Percentiles rank a stretch among this genome's conserved stretches.
These are phyloP conservation scores for Quillaja saponaria DNA, from an alignment of 306 rosid genomes.

Conservation along the genomic window DNA sequence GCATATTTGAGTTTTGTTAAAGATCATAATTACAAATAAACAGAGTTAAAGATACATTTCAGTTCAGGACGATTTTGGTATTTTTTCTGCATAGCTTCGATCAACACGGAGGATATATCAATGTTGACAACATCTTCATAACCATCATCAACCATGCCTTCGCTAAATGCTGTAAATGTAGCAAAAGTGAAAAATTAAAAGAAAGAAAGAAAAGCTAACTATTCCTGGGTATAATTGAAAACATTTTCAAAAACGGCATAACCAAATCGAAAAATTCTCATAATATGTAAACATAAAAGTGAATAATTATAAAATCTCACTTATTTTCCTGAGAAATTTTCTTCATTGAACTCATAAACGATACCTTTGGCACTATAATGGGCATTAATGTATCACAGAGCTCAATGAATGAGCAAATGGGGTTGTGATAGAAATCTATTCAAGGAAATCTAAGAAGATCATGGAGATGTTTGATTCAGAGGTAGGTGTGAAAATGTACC, in stretches of 20 bases:
- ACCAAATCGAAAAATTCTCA: background rate
- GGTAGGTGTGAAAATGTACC: conserved; percentile 32
- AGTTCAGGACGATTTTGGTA: conserved; percentile 49
- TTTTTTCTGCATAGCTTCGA: conserved; percentile 73
- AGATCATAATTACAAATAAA: background rate
- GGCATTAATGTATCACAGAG: no score
- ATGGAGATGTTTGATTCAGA: background rate
- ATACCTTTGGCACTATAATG: no score
- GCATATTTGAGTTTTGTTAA: no score
- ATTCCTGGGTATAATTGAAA: no score
- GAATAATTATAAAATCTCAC: background rate
- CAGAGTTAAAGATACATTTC: conserved; percentile 48
- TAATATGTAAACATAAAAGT: background rate
- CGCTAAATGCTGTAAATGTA: conserved; percentile 56
- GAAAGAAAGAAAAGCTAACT: no score
- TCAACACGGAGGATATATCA: conserved; percentile 75
- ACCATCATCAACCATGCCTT: conserved; percentile 80
- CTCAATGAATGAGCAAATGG: background rate
- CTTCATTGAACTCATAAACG: no score
- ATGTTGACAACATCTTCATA: conserved; percentile 66
- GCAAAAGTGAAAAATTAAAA: background rate
- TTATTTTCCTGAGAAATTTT: background rate
- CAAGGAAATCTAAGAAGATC: background rate
- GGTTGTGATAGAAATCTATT: background rate
- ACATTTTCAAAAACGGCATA: no score